These are phyloP conservation scores for Lentinula sp. DNA, from an alignment of 768 basidiomycete species.

Conservation along the genomic window DNA sequence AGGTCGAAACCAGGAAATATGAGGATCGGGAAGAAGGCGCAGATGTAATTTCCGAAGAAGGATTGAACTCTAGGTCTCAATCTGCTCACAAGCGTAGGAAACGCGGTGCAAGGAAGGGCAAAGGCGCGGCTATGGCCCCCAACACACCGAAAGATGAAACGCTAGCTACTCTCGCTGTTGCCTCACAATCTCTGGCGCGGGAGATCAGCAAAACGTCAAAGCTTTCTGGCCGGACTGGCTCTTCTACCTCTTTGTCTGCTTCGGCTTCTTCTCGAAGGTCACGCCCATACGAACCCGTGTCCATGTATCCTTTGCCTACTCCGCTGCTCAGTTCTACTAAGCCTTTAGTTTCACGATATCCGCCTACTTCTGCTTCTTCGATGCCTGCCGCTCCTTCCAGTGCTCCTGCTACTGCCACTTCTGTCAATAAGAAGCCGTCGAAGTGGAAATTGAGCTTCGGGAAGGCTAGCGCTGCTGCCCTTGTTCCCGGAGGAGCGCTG, in stretches of 20 bases:
- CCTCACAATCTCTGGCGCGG: slow-evolving; percentile 77
- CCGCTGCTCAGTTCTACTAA: slow-evolving; percentile 14
- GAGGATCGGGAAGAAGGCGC: slow-evolving; percentile 28
- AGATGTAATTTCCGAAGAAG: slow-evolving; percentile 26
- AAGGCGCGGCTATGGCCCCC: slow-evolving; percentile 39
- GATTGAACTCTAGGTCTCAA: slow-evolving; percentile 49
- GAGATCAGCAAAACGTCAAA: slow-evolving; percentile 71
- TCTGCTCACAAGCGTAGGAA: slow-evolving; percentile 79
- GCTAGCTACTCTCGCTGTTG: slow-evolving; percentile 66
- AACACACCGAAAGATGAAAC: slow-evolving; percentile 44
- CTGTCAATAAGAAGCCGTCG: slow-evolving; percentile 66
- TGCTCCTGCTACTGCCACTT: slow-evolving; percentile 32
- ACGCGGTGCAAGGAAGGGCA: slow-evolving; percentile 81
- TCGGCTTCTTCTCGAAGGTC: slow-evolving; percentile 21
- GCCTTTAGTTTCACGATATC: slow-evolving; percentile 10
- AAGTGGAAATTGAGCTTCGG: slow-evolving; percentile 81
- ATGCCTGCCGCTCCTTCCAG: slow-evolving; percentile 17
- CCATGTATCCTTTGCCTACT: slow-evolving; percentile 36
- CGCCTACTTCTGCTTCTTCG: slow-evolving; percentile 17
- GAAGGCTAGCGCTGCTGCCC: slow-evolving; percentile 39
- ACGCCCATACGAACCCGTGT: slow-evolving; percentile 37
- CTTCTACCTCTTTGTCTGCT: slow-evolving; percentile 19
- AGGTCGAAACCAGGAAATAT: slow-evolving; percentile 22
- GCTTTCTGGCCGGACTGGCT: slow-evolving; percentile 30
- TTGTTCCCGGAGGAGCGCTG: slow-evolving; percentile 29